These are phyloP conservation scores for Hyaloperonospora arabidopsidis DNA, from an alignment of 352 stramenopile genomes.

Conservation along the genomic window DNA sequence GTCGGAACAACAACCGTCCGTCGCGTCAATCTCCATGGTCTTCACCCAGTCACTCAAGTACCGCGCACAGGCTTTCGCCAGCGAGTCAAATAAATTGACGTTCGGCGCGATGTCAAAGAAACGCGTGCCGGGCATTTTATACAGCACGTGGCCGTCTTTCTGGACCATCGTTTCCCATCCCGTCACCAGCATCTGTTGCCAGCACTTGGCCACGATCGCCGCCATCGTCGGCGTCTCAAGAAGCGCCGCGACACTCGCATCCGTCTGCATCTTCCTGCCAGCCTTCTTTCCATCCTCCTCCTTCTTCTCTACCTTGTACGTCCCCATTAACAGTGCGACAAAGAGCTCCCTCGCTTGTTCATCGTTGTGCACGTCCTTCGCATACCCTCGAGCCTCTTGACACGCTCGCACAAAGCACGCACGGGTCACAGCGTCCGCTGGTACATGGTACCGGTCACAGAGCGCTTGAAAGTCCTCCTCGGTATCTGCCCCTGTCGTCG, in stretches of 20 bases:
- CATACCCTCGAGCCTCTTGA: slow-evolving; percentile 36
- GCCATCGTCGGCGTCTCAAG: slow-evolving; percentile 23
- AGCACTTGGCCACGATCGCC: slow-evolving; percentile 36
- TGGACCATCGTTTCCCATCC: slow-evolving; percentile 62
- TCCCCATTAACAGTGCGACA: slow-evolving; percentile 25
- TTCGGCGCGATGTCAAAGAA: slow-evolving; percentile 70
- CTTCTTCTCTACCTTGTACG: slow-evolving; percentile 18
- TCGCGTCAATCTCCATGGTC: slow-evolving; percentile 3
- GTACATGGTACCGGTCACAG: slow-evolving; percentile 28
- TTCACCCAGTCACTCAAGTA: slow-evolving; percentile 43
- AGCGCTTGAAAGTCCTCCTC: too few species aligned
- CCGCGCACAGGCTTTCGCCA: slow-evolving; percentile 45
- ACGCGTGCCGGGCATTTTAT: slow-evolving; percentile 54
- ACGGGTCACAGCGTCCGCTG: slow-evolving; percentile 30
- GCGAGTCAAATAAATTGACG: slow-evolving; percentile 70
- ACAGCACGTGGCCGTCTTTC: slow-evolving; percentile 42
- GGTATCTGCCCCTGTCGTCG: slow-evolving; percentile 35
- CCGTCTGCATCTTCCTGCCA: slow-evolving; percentile 8
- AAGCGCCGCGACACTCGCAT: slow-evolving; percentile 13
- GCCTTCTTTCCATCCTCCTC: slow-evolving; percentile 17
- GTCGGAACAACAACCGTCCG: slow-evolving; percentile 19
- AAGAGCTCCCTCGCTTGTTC: slow-evolving; percentile 28
- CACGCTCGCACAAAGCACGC: slow-evolving; percentile 46
- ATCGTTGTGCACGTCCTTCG: slow-evolving; percentile 21
- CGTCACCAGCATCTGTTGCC: slow-evolving; percentile 44